These are phyloP conservation scores for Annulohypoxylon nitens DNA, from an alignment of 495 filamentous ascomycete species.

Conservation along the genomic window DNA sequence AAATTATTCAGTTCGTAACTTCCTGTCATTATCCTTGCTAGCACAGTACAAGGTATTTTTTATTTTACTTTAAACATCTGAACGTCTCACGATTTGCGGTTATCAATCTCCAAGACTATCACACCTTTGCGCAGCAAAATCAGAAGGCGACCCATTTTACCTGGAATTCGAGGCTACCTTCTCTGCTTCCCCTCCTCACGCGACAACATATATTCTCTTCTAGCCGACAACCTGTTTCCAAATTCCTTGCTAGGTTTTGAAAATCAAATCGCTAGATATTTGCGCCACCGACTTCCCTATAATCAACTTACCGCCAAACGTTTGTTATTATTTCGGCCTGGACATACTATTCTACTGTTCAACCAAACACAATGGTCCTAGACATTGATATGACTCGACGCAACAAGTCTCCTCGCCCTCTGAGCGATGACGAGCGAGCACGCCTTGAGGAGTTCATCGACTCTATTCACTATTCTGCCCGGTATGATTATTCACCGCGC, in stretches of 20 bases:
- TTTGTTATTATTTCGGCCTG: constrained; percentile 1
- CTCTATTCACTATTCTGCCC: constrained; percentile 91
- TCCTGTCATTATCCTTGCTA: constrained; percentile 16
- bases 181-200: constrained; percentile 38
- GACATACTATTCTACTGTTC: constrained; percentile 13
- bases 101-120: neutral
- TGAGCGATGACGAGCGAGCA: constrained; percentile 83
- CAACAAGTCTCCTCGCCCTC: constrained; percentile 83
- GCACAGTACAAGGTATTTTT: neutral
- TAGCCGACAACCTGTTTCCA: neutral
- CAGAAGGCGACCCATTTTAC: constrained; percentile 14
- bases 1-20: constrained; percentile 20
- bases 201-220: constrained; percentile 38
- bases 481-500: constrained; percentile 66
- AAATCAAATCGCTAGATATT: neutral
- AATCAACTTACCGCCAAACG: neutral
- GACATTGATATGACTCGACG: constrained; percentile 86
- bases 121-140: constrained; percentile 28
- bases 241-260: neutral
- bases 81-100: constrained; percentile 13
- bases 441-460: constrained; percentile 92
- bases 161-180: constrained; percentile 23
- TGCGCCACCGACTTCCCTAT: neutral
- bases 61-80: constrained; percentile 12
- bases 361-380: constrained; percentile 50